Conservation (phyloP, 2,329 filamentous ascomycete genomes). For the Apiospora pterosperma region DNA sequence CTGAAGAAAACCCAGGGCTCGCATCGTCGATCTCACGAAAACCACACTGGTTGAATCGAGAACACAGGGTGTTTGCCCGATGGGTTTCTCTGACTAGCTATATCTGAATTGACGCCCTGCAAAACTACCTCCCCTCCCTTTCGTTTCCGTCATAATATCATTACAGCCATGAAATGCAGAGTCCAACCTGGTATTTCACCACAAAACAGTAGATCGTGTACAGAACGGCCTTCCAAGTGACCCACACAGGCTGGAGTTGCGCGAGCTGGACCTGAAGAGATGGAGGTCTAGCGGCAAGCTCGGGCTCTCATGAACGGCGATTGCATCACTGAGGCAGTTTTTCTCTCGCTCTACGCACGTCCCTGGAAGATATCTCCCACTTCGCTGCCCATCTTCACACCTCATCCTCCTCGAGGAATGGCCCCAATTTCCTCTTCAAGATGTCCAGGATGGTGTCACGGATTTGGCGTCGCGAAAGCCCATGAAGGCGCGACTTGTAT, state of each 20-base stretch:
- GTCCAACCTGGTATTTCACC: not conserved
- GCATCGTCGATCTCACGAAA: slow-evolving; percentile 33
- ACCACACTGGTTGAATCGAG: slow-evolving; percentile 33
- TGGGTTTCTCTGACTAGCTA: not conserved
- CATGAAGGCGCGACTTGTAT: not conserved
- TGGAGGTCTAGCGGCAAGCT: not conserved
- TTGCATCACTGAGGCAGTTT: not conserved
- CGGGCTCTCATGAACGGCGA: not conserved
- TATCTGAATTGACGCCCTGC: not conserved
- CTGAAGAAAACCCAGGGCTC: slow-evolving; percentile 32
- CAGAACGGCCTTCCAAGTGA: not conserved
- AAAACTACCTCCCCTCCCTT: not conserved
- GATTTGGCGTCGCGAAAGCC: not conserved
- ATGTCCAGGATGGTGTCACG: not conserved
- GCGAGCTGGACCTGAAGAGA: not conserved
- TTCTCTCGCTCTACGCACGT: not conserved
- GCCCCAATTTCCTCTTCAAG: not conserved
- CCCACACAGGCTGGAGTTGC: not conserved
- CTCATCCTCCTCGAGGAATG: not conserved
- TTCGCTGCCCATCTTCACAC: not conserved
- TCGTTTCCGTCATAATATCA: not conserved
- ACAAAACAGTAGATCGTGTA: not conserved
- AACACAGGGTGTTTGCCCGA: not conserved
- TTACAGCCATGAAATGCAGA: not conserved
- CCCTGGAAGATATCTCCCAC: not conserved